These are phyloP conservation scores for Aspergillus fijiensis DNA, from an alignment of 2,329 filamentous ascomycete genomes.

Conservation along the genomic window DNA sequence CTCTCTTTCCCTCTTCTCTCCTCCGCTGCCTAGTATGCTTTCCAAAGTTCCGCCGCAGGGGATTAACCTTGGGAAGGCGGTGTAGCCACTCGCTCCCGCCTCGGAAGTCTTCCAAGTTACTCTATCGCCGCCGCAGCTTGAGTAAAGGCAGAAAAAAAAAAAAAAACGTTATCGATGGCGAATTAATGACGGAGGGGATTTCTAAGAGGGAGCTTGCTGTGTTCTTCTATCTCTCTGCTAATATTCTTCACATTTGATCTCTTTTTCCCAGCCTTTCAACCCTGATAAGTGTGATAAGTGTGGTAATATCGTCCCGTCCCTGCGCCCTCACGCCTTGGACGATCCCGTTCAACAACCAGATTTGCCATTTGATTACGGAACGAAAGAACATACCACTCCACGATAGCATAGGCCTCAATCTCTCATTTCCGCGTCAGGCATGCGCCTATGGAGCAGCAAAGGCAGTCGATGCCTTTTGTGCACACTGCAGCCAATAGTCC, in stretches of 20 bases:
- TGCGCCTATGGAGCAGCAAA: conserved; percentile 42
- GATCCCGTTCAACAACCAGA: neutral
- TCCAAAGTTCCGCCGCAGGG: neutral
- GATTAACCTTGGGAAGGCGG: neutral
- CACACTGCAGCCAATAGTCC: conserved; percentile 35
- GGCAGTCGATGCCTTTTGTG: conserved; percentile 45
- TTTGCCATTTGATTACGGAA: neutral
- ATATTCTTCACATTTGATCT: neutral
- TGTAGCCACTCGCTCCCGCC: neutral
- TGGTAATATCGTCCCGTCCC: neutral
- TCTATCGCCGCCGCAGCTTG: neutral
- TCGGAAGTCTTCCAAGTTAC: neutral
- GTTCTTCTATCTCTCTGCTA: neutral
- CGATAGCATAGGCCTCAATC: neutral
- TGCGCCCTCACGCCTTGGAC: neutral
- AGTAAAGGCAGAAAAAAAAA: no score
- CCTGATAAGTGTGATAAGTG: neutral
- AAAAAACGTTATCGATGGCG: neutral
- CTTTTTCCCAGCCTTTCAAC: neutral
- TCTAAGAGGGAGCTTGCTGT: neutral
- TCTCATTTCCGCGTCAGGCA: conserved; percentile 25
- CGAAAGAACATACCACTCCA: neutral
- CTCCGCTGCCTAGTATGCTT: neutral
- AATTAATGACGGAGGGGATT: neutral
- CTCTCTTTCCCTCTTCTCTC: neutral